Evolutionary conservation across 495 filamentous ascomycete genomes (phyloP), one percentile per base, ranked within the genome.

Genomic region (Tuber indicum): DNA sequence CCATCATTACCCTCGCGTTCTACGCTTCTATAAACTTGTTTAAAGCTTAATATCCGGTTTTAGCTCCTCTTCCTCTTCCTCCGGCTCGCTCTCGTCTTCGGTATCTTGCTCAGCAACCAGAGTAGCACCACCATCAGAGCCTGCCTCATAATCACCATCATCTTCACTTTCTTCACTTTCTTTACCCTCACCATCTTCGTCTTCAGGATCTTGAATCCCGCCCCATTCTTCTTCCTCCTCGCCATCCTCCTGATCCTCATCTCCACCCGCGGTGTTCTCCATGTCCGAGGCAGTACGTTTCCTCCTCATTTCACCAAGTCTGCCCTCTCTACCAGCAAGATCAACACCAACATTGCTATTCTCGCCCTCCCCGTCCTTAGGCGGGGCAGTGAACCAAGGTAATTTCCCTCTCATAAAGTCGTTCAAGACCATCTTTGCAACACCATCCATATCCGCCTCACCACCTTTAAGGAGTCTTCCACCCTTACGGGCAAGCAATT

Each of bases 341-440:
- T 88, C 90, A 39, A 91, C 86, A 75, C 87, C 86, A 76, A 85
- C 86, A 36, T 86, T 87, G 39, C 86, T 88, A 41, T 88, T 87
- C 21, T 86, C 87, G 14, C 85, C 84, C 71, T 82, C 90, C 79
- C 89, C 88, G 43, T 85, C 83, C 12, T 88, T 83, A 23, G 96
- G 96, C 12, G 93, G 91, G 23, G 92, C 90, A 7, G 92, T 95
- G 83, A 92, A 99, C 96, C 96, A 99, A 10, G 96, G 96, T 32
- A 97, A 90, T 85, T 97, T 98, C 46, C 96, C 96, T 72, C 96
- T 86, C 77, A 98, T 89, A 81, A 98, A 98, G 80, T 99, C 96
- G 83, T 97, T 97, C 81, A 97, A 86, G 0, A 97, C 92, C 89
- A 96, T 96, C 85, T 97, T 97, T 23, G 94, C 94, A 62, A 97